These are phyloP conservation scores for Candida railenensis DNA, from an alignment of 805 yeast species.

Conservation along the genomic window DNA sequence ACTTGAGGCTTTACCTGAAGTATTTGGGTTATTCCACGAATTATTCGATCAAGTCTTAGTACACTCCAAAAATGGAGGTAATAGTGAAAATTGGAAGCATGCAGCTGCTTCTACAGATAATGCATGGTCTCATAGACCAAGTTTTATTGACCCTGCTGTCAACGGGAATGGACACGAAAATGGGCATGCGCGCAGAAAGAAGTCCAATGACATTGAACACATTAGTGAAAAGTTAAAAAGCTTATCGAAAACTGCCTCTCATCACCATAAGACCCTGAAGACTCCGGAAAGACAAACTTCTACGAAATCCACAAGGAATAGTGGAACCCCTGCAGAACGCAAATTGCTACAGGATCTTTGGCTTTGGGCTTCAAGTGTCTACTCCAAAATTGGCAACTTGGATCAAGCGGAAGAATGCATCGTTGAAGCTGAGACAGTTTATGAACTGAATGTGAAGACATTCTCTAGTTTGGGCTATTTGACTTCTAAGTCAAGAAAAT, in stretches of 20 bases:
- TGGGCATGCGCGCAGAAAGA: neutral
- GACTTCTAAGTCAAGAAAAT: slow-evolving; percentile 40
- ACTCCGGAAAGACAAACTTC: neutral
- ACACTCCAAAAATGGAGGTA: neutral
- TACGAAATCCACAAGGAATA: neutral
- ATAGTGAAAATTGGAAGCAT: neutral
- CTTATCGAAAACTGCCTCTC: neutral
- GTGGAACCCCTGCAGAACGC: slow-evolving; percentile 21
- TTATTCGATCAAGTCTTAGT: slow-evolving; percentile 40
- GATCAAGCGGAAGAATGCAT: slow-evolving; percentile 71
- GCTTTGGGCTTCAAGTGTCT: slow-evolving; percentile 71
- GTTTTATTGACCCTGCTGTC: slow-evolving; percentile 33
- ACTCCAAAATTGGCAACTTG: slow-evolving; percentile 50
- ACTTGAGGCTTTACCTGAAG: slow-evolving; percentile 62
- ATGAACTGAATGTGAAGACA: slow-evolving; percentile 46
- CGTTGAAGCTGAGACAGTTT: slow-evolving; percentile 61
- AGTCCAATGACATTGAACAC: slow-evolving; percentile 7
- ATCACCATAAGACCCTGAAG: neutral
- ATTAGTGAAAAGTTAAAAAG: slow-evolving; percentile 6
- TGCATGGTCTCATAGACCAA: slow-evolving; percentile 41
- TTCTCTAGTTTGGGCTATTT: slow-evolving; percentile 50
- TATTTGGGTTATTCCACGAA: slow-evolving; percentile 56
- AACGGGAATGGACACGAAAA: neutral
- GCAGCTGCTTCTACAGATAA: slow-evolving; percentile 14
- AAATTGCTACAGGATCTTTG: slow-evolving; percentile 60